A percentile compares a stretch with the other conserved stretches of the same genome.
These are phyloP conservation scores for Amoebophrya sp. DNA, from an alignment of 169 alveolate species.

Conservation along the genomic window DNA sequence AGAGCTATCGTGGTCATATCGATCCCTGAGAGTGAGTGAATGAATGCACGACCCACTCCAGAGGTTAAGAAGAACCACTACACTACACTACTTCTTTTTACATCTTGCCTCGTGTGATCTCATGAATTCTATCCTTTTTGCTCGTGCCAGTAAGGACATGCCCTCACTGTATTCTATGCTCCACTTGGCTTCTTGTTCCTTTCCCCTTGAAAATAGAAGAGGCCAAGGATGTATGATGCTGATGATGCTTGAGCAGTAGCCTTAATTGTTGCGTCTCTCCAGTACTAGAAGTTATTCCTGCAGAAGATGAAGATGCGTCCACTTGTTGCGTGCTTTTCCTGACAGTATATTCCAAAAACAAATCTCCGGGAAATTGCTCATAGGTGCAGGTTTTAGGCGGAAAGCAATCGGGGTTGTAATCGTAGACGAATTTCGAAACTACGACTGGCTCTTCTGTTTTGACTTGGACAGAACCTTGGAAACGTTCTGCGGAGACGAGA, in stretches of 20 bases:
- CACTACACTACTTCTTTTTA: no score
- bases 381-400: not conserved
- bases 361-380: not conserved
- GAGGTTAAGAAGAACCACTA: no score
- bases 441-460: not conserved
- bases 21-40: no score
- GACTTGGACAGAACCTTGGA: not conserved
- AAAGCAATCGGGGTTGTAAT: not conserved
- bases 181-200: not conserved
- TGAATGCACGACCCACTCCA: no score
- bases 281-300: no score
- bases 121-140: no score
- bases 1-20: no score
- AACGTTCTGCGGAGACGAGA: not conserved
- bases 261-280: not conserved
- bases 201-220: not conserved
- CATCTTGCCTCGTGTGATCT: no score
- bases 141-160: no score
- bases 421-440: not conserved
- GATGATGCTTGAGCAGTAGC: no score
- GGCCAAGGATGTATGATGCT: no score
- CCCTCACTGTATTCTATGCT: no score
- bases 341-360: not conserved
- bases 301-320: not conserved
- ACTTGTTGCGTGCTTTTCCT: not conserved